phyloP scores from a whole-genome alignment of 2,329 filamentous ascomycete species.

The Neoascochyta sp. region DNA sequence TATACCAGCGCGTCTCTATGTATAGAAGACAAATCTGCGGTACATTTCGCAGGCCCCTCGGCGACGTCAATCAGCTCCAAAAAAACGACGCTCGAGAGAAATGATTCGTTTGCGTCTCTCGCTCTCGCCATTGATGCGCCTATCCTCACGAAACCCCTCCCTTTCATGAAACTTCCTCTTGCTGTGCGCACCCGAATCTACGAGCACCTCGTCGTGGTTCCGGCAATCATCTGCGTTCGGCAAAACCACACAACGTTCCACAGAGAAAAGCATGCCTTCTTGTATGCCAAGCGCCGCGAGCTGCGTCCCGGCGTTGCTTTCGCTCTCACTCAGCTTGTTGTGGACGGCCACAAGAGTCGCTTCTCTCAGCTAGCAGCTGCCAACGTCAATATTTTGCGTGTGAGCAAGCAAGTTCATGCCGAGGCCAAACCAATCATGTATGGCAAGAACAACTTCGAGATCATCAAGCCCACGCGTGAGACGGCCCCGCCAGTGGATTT shows the following conservation, averaged over 20 bases:
- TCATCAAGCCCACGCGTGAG: constrained; percentile 20
- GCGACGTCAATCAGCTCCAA: background rate
- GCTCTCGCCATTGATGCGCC: background rate
- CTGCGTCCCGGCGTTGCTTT: constrained; percentile 25
- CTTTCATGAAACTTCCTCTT: constrained; percentile 21
- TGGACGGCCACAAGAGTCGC: constrained; percentile 13
- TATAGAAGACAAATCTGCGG: background rate
- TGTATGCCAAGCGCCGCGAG: constrained; percentile 14
- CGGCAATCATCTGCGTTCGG: constrained; percentile 21
- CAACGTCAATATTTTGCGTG: constrained; percentile 32
- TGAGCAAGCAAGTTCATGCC: constrained; percentile 37
- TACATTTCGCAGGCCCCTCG: constrained; percentile 1
- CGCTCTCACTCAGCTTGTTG: constrained; percentile 12
- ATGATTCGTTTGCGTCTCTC: constrained; percentile 1
- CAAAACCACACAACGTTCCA: constrained; percentile 23
- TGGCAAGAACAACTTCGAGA: constrained; percentile 38
- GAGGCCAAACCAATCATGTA: constrained; percentile 44
- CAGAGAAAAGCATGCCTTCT: constrained; percentile 10
- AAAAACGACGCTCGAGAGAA: constrained; percentile 1
- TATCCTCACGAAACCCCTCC: constrained; percentile 5
- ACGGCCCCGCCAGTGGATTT: constrained; percentile 18
- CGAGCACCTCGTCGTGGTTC: constrained; percentile 18
- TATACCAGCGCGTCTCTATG: no score
- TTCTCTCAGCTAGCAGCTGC: constrained; percentile 13
- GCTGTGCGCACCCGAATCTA: constrained; percentile 21